A percentile compares a stretch with the other conserved stretches of the same genome.
Evolutionary conservation across 371 early-diverging fungal genomes (phyloP).

Genomic region (Rhizopus sp.): DNA sequence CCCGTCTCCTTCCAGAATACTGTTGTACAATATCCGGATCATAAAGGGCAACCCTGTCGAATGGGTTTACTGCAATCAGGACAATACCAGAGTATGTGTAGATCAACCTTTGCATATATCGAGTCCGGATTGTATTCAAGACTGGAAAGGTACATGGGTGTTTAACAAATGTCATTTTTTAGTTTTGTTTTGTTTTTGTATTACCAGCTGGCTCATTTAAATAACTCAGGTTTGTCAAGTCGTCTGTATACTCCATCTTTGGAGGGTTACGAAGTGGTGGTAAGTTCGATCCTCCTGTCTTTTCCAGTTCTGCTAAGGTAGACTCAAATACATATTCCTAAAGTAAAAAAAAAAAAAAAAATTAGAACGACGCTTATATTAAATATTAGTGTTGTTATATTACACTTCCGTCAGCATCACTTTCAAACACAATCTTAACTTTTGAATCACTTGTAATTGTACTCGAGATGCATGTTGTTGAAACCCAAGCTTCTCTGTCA

Average conservation of each 20-base stretch:
- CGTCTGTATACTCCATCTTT: constrained; percentile 87
- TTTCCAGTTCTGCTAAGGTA: constrained; percentile 68
- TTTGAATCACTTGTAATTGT: constrained; percentile 52
- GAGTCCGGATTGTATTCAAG: constrained; percentile 83
- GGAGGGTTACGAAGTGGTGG: constrained; percentile 93
- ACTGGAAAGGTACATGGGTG: background rate
- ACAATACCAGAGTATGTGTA: constrained; percentile 99
- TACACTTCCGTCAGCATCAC: constrained; percentile 62
- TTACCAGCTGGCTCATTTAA: constrained; percentile 89
- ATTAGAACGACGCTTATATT: background rate
- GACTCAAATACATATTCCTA: constrained; percentile 78
- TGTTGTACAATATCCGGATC: constrained; percentile 86
- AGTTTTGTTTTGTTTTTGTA: constrained; percentile 5
- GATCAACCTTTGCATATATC: constrained; percentile 88
- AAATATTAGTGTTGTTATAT: background rate
- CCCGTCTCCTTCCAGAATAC: constrained; percentile 91
- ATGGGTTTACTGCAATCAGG: constrained; percentile 98
- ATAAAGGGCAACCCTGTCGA: constrained; percentile 86
- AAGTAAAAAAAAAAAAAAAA: too few species aligned
- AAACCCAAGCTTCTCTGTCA: constrained; percentile 83
- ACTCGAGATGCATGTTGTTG: constrained; percentile 65
- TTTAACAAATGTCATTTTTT: background rate
- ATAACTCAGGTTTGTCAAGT: constrained; percentile 89
- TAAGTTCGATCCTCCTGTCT: constrained; percentile 63
- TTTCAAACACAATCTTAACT: constrained; percentile 62